Evolutionary conservation across 208 protist genomes (phyloP), one percentile per base, ranked within the genome.

Genomic region (Trypanosomatidae sp.): DNA sequence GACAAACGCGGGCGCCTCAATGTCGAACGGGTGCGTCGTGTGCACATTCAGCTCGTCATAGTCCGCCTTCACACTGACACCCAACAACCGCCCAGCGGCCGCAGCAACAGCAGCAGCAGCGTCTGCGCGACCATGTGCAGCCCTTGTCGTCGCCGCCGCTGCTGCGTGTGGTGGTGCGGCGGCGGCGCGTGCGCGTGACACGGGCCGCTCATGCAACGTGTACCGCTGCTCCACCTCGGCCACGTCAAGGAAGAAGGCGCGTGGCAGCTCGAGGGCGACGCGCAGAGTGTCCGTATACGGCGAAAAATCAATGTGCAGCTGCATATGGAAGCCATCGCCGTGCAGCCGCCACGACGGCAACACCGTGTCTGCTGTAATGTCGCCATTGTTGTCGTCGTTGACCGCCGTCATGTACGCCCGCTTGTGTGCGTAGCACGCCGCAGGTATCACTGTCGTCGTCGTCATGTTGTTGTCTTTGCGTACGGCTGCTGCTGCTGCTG

Each of bases 261-360:
- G 59, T 23, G 70, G 69, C 26, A 90, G 48, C 2, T 71, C 48
- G 7, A 86, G 50, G 20, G 30, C 55, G 7, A 86, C 43, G 16
- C 19, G 35, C 11, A 70, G 43, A 0, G 35, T 47, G 3, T 63
- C 43, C 8, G 55, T 44, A 8, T 37, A 22, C 0, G 64, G 33
- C 3, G 71, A 65, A 48, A 75, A 78, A 38, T 83, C 68, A 5
- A 90, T 43, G 20, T 61, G 71, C 2, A 90, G 60, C 37, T 81
- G 61, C 75, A 86, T 81, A 57, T 90, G 75, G 52, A 82, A 86
- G 3, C 81, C 75, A 18, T 57, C 72, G 1, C 76, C 76, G 47
- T 56, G 45, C 44, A 66, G 56, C 10, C 50, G 48, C 40, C 58
- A 69, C 25, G 22, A 40, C 3, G 49, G 51, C 10, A 37, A 24